These are phyloP conservation scores for Suhomyces bolitotheri DNA, from an alignment of 1,139 yeast species.

Conservation along the genomic window DNA sequence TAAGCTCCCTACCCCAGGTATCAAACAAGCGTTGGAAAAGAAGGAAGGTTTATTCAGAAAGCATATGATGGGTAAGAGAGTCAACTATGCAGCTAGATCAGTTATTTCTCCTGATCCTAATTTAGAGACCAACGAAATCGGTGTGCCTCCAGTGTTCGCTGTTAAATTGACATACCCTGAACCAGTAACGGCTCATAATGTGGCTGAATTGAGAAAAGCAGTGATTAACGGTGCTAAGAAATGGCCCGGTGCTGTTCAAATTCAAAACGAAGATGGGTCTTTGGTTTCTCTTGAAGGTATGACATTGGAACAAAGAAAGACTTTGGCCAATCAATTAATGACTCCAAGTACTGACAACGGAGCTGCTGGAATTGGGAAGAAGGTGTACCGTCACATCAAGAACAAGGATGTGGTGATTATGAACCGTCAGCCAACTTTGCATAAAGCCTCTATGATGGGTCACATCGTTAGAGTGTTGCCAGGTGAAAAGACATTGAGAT, in stretches of 20 bases:
- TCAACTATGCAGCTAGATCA: slow-evolving; percentile 97
- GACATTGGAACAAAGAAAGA: slow-evolving; percentile 91
- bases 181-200: slow-evolving; percentile 94
- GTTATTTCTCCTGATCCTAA: slow-evolving; percentile 99
- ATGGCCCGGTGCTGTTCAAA: slow-evolving; percentile 99
- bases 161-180: slow-evolving; percentile 94
- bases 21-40: slow-evolving; percentile 96
- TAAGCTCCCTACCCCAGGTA: slow-evolving; percentile 85
- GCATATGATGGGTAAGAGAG: slow-evolving; percentile 99
- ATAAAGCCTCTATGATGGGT: slow-evolving; percentile 99
- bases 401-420: slow-evolving; percentile 94
- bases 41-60: slow-evolving; percentile 98
- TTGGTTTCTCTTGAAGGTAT: slow-evolving; percentile 80
- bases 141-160: slow-evolving; percentile 99
- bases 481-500: slow-evolving; percentile 92
- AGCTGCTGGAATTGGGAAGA: slow-evolving; percentile 72
- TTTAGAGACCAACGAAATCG: slow-evolving; percentile 95
- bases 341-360: slow-evolving; percentile 54
- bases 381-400: slow-evolving; percentile 90
- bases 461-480: slow-evolving; percentile 96
- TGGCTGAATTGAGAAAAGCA: slow-evolving; percentile 87
- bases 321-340: slow-evolving; percentile 91
- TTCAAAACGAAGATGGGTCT: slow-evolving; percentile 96
- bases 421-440: slow-evolving; percentile 99
- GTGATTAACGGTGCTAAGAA: slow-evolving; percentile 95